phyloP scores from a whole-genome alignment of 768 basidiomycete genomes.

The Agrocybe pediades region DNA sequence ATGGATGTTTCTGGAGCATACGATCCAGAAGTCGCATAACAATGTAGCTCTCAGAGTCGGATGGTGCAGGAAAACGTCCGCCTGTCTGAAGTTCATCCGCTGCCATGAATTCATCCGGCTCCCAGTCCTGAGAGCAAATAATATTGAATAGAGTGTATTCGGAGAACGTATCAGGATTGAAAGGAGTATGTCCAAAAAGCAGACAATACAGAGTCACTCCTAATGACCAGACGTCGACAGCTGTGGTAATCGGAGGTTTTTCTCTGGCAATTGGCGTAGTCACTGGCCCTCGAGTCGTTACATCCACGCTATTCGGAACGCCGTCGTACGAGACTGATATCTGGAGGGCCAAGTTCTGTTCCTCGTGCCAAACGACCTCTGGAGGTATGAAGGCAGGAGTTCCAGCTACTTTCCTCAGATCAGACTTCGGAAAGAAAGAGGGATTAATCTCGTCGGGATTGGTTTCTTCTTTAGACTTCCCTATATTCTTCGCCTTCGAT shows the following conservation, averaged over 20 bases:
- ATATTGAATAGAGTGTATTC: slow-evolving; percentile 42
- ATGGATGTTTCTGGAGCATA: slow-evolving; percentile 44
- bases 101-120: slow-evolving; percentile 38
- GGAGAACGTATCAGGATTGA: no score
- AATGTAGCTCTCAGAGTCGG: slow-evolving; percentile 27
- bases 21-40: slow-evolving; percentile 37
- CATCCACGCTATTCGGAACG: slow-evolving; percentile 8
- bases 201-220: slow-evolving; percentile 50
- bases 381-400: slow-evolving; percentile 48
- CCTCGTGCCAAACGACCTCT: slow-evolving; percentile 44
- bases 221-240: slow-evolving; percentile 49
- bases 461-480: slow-evolving; percentile 7
- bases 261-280: slow-evolving; percentile 19
- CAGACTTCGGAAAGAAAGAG: slow-evolving; percentile 36
- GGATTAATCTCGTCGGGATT: slow-evolving; percentile 24
- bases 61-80: slow-evolving; percentile 33
- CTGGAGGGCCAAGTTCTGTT: slow-evolving; percentile 20
- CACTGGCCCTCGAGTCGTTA: not conserved
- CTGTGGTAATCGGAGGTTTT: slow-evolving; percentile 44
- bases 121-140: slow-evolving; percentile 45
- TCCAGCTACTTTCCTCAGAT: slow-evolving; percentile 40
- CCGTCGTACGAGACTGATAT: slow-evolving; percentile 23
- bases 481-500: slow-evolving; percentile 7
- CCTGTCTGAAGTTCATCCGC: slow-evolving; percentile 34
- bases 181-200: slow-evolving; percentile 47